These are phyloP conservation scores for Gilbertella persicaria DNA, from an alignment of 371 early-diverging fungal genomes.

Conservation along the genomic window DNA sequence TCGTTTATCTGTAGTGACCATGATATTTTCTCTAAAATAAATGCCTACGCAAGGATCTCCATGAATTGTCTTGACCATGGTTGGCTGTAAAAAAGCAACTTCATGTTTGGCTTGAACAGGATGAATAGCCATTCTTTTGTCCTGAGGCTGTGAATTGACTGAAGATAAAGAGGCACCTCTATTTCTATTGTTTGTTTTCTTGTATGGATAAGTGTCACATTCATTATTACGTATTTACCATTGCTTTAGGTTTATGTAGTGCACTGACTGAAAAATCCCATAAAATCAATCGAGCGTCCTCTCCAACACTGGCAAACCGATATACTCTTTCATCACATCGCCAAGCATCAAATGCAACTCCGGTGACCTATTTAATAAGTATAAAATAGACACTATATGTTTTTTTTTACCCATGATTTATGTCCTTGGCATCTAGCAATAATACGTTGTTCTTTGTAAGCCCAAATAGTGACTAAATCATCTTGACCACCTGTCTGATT, in stretches of 20 bases:
- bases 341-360: slow-evolving; percentile 91
- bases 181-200: slow-evolving; percentile 31
- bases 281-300: slow-evolving; percentile 81
- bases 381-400: background rate
- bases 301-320: slow-evolving; percentile 90
- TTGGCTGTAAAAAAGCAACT: slow-evolving; percentile 82
- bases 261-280: slow-evolving; percentile 92
- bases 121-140: slow-evolving; percentile 47
- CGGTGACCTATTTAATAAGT: slow-evolving; percentile 53
- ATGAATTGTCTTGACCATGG: slow-evolving; percentile 75
- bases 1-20: slow-evolving; percentile 82
- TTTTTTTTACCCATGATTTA: slow-evolving; percentile 78
- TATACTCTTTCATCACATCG: slow-evolving; percentile 82
- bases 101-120: slow-evolving; percentile 65
- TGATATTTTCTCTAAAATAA: slow-evolving; percentile 78
- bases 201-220: background rate
- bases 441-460: slow-evolving; percentile 72
- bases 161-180: slow-evolving; percentile 48
- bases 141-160: slow-evolving; percentile 24
- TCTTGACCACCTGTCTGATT: slow-evolving; percentile 89
- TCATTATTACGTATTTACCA: slow-evolving; percentile 8
- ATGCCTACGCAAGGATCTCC: slow-evolving; percentile 73
- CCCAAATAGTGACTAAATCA: slow-evolving; percentile 93
- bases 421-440: slow-evolving; percentile 94
- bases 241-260: slow-evolving; percentile 72